phyloP scores from a whole-genome alignment of 345 rosid species.

The Syzygium grande region DNA sequence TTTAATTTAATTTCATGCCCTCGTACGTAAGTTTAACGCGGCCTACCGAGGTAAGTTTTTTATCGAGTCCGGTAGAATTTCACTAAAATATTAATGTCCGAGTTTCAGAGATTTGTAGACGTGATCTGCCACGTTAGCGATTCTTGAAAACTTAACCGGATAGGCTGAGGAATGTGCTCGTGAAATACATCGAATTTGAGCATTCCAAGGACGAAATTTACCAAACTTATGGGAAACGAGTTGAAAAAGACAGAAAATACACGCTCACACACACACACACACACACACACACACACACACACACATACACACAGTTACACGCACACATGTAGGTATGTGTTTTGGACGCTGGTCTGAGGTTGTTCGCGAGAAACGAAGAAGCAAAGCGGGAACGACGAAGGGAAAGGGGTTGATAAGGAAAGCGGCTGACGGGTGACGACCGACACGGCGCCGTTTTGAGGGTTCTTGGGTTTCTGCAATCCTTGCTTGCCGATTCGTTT shows the following conservation, averaged over 20 bases:
- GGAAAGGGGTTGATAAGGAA: neutral
- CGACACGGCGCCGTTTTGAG: neutral
- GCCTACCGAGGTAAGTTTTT: too few relatives aligned
- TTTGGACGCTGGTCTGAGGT: neutral
- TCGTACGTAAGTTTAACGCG: neutral
- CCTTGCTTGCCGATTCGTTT: neutral
- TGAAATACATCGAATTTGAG: neutral
- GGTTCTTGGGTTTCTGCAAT: neutral
- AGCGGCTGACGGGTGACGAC: neutral
- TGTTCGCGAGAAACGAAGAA: neutral
- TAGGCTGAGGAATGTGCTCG: neutral
- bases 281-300: rapidly evolving
- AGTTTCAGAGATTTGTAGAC: neutral
- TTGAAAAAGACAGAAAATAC: neutral
- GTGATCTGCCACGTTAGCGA: neutral
- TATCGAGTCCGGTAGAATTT: neutral
- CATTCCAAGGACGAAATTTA: neutral
- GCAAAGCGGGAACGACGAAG: neutral
- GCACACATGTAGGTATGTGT: too few relatives aligned
- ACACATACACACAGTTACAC: too few relatives aligned
- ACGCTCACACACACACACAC: too few relatives aligned
- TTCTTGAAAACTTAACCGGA: too few relatives aligned
- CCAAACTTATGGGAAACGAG: neutral
- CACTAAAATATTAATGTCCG: neutral
- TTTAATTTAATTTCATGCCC: neutral